Evolutionary conservation across 352 stramenopile species (phyloP).

Genomic region (Discostella stelligera): DNA sequence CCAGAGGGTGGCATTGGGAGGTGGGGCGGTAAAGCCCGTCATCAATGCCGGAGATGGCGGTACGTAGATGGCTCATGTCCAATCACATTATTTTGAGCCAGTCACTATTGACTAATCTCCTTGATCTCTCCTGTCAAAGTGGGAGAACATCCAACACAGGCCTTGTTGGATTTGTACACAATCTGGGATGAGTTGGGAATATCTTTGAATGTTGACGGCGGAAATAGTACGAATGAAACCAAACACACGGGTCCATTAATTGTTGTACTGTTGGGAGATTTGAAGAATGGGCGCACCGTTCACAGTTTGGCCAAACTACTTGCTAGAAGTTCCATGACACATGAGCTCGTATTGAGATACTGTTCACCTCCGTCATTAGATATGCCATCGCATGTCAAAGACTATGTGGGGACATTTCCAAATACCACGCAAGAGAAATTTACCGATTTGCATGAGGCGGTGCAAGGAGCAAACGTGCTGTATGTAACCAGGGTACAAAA

Average conservation of each 20-base stretch:
- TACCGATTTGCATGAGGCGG: conserved; percentile 86
- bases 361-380: conserved; percentile 70
- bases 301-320: conserved; percentile 96
- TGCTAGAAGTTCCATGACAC: conserved; percentile 51
- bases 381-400: conserved; percentile 84
- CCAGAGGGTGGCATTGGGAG: conserved; percentile 42
- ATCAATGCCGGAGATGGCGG: conserved; percentile 93
- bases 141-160: conserved; percentile 98
- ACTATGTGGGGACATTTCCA: conserved; percentile 70
- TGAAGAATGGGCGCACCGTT: conserved; percentile 98
- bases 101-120: too few relatives aligned
- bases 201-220: conserved; percentile 21
- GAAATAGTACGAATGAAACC: conserved; percentile 38
- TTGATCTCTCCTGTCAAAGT: conserved; percentile 64
- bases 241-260: conserved; percentile 33
- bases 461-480: conserved; percentile 92
- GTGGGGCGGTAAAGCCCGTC: conserved; percentile 87
- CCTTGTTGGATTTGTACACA: conserved; percentile 97
- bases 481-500: conserved; percentile 99
- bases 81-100: background rate
- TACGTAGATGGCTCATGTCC: conserved; percentile 3
- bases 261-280: conserved; percentile 96
- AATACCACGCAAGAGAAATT: conserved; percentile 87
- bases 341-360: conserved; percentile 58
- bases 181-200: conserved; percentile 88